A percentile compares a stretch with the other conserved stretches of the same genome.
Evolutionary conservation across 2,329 filamentous ascomycete species (phyloP).

Genomic region (Plenodomus lindquistii): DNA sequence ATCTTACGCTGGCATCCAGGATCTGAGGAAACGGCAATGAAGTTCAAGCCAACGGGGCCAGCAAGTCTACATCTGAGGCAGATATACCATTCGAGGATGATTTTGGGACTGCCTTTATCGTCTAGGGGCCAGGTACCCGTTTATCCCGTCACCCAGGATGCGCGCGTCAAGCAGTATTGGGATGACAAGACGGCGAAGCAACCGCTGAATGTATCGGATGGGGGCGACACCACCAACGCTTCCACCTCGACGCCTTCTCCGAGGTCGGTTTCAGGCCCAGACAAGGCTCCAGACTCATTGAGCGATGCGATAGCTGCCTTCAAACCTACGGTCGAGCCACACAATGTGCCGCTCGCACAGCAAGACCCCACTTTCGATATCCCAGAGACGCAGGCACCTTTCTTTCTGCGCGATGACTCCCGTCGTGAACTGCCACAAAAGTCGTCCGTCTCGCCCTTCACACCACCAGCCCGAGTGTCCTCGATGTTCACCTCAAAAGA

Average conservation of each 20-base stretch:
- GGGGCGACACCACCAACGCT: not conserved
- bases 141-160: conserved; percentile 12
- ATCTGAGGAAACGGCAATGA: conserved; percentile 3
- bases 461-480: not conserved
- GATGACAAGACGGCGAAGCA: not conserved
- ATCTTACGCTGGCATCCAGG: conserved; percentile 20
- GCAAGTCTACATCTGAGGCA: conserved; percentile 13
- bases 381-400: not conserved
- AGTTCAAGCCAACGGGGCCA: conserved; percentile 5
- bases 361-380: not conserved
- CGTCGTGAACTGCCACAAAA: not conserved
- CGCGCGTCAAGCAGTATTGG: conserved; percentile 9
- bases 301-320: not conserved
- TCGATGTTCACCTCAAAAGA: not conserved
- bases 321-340: not conserved
- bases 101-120: conserved; percentile 14
- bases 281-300: not conserved
- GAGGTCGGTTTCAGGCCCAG: not conserved
- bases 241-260: not conserved
- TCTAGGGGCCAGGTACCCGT: conserved; percentile 15
- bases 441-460: not conserved
- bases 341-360: not conserved
- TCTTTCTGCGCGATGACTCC: not conserved
- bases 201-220: not conserved
- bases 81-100: conserved; percentile 14